These are phyloP conservation scores for Nannizziopsis barbatae DNA, from an alignment of 2,329 filamentous ascomycete species.

Conservation along the genomic window DNA sequence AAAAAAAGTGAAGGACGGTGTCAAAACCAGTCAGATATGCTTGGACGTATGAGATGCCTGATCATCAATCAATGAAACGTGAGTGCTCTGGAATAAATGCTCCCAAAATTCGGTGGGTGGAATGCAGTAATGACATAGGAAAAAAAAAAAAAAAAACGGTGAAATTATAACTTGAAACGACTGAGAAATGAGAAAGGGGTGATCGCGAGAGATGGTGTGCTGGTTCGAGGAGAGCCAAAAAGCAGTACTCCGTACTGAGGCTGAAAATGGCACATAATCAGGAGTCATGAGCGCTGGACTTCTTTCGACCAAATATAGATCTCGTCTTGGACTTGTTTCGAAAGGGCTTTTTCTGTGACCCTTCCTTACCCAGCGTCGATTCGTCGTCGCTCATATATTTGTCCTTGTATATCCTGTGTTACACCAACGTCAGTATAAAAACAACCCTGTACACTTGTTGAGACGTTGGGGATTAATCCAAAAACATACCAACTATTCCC, in stretches of 20 bases:
- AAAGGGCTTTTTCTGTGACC: slow-evolving; percentile 43
- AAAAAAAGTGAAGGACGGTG: too few species aligned
- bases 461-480: background rate
- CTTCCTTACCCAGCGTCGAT: background rate
- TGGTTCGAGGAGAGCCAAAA: background rate
- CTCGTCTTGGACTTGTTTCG: slow-evolving; percentile 67
- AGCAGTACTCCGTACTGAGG: background rate
- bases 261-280: background rate
- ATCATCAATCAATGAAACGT: too few species aligned
- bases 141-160: too few species aligned
- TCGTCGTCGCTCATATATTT: slow-evolving; percentile 70
- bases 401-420: slow-evolving; percentile 81
- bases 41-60: too few species aligned
- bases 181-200: background rate
- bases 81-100: too few species aligned
- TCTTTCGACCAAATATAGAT: slow-evolving; percentile 58
- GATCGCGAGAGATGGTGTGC: background rate
- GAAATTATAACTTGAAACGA: too few species aligned
- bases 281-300: slow-evolving; percentile 26
- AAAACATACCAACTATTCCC: slow-evolving; percentile 85
- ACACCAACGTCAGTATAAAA: background rate
- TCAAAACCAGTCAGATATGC: too few species aligned
- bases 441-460: background rate
- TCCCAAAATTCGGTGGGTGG: too few species aligned
- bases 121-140: too few species aligned